phyloP scores from a whole-genome alignment of 306 rosid genomes.

The Glycyrrhiza uralensis region DNA sequence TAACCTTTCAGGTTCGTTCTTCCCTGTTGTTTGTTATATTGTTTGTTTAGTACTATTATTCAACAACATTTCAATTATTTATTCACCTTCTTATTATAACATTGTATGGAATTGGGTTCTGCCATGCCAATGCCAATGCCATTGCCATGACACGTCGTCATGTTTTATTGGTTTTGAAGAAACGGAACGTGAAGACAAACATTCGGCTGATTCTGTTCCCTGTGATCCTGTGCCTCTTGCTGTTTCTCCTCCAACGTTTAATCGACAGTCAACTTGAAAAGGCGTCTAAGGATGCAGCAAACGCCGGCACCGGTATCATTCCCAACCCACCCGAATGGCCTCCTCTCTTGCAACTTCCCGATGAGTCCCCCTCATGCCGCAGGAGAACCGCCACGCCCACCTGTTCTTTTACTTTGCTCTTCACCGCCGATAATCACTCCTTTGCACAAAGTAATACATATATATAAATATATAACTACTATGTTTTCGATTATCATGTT shows the following conservation, averaged over 20 bases:
- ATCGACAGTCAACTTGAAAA: constrained; percentile 30
- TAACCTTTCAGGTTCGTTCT: constrained; percentile 65
- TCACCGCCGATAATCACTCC: constrained; percentile 59
- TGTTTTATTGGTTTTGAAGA: constrained; percentile 34
- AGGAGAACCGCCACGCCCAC: constrained; percentile 44
- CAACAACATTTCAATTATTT: too few species aligned
- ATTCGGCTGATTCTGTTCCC: constrained; percentile 56
- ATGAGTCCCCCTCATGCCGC: constrained; percentile 48
- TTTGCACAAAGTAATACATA: constrained; percentile 64
- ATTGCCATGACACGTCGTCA: too few species aligned
- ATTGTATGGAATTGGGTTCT: background rate
- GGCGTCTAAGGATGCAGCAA: too few species aligned
- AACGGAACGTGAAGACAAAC: constrained; percentile 64
- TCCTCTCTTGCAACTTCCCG: constrained; percentile 70
- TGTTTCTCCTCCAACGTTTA: constrained; percentile 42
- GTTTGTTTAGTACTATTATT: background rate
- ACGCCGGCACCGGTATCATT: too few species aligned
- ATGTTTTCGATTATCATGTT: too few species aligned
- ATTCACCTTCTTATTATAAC: background rate
- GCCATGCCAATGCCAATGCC: background rate
- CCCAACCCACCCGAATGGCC: constrained; percentile 70
- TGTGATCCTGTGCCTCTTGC: constrained; percentile 42
- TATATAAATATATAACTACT: too few species aligned
- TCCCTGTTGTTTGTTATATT: too few species aligned
- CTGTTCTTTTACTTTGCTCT: constrained; percentile 56